Evolutionary conservation across 331 rosid species (phyloP), one percentile per base, ranked within the genome.

Genomic region (Stylosanthes scabra): DNA sequence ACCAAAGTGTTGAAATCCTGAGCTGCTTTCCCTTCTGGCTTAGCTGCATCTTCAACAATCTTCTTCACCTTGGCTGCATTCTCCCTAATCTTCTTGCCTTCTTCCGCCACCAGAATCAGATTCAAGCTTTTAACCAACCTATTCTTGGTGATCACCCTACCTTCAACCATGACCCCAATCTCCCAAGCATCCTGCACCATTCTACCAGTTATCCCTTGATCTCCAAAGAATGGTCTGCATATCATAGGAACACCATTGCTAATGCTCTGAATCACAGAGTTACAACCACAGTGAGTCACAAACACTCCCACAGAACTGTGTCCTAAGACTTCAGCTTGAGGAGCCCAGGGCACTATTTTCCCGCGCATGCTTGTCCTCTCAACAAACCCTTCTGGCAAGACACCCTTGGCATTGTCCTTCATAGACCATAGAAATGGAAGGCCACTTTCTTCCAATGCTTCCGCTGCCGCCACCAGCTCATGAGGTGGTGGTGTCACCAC

Each of bases 361-460:
- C 93, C 90, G 1, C 1, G 0, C 74, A 0, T 12, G 11, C 15
- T 41, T 8, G 85, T 68, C 54, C 74, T 72, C 57, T 66, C 83
- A 37, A 86, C 63, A 69, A 88, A 88, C 71, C 78, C 93, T 0
- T 14, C 4, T 10, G 86, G 89, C n/a, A 80, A 37, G 52, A 27
- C 5, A 0, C 62, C 69, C 44, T 46, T 82, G 0, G 67, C 8
- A 3, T 78, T 14, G 6, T 78, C 89, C n/a, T 59, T 69, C 0
- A 88, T 76, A 2, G 93, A 86, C 94, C 91, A 84, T 0, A 89
- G 66, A 52, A 84, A 89, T 9, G 88, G 83, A 44, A 79, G 62
- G 0, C 64, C 72, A 25, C 67, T 78, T 5, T 6, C 79, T 78
- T 84, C 85, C 55, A 86, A 7, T 54, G 86, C 94, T 56, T 86